phyloP scores from a whole-genome alignment of 208 protist species.

The Acanthamoeba royreba region DNA sequence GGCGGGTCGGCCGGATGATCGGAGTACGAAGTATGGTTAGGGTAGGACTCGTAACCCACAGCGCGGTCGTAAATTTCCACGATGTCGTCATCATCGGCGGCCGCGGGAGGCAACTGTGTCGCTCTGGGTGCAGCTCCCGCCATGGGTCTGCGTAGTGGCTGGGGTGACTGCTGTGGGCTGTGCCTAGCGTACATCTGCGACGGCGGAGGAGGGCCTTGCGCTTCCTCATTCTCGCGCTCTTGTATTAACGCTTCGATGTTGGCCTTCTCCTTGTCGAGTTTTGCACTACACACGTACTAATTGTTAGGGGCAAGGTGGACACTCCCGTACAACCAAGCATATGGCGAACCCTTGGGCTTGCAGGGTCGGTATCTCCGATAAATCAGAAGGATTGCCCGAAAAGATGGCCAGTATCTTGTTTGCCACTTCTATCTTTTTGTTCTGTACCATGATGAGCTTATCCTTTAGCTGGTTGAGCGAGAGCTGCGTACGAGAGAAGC shows the following conservation, averaged over 20 bases:
- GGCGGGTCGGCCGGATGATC: no score
- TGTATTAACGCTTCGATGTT: not conserved
- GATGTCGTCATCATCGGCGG: not conserved
- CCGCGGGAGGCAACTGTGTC: not conserved
- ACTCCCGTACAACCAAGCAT: not conserved
- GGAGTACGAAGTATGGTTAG: no score
- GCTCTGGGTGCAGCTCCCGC: no score
- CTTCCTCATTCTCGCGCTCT: not conserved
- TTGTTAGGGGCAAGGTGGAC: not conserved
- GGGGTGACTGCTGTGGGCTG: no score
- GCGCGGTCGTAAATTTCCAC: not conserved
- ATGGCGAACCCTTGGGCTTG: not conserved
- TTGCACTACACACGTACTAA: not conserved
- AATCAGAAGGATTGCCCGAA: not conserved
- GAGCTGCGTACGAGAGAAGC: no score
- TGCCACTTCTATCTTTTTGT: not conserved
- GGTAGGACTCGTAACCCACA: not conserved
- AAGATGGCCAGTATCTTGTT: not conserved
- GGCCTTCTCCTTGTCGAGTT: not conserved
- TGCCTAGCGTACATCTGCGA: not conserved
- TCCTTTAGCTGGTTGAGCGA: not conserved
- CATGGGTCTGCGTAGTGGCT: no score
- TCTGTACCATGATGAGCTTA: not conserved
- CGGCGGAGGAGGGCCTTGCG: not conserved
- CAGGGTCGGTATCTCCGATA: not conserved